Conservation (phyloP, 352 stramenopile species). For the Globisporangium megalacanthum region DNA sequence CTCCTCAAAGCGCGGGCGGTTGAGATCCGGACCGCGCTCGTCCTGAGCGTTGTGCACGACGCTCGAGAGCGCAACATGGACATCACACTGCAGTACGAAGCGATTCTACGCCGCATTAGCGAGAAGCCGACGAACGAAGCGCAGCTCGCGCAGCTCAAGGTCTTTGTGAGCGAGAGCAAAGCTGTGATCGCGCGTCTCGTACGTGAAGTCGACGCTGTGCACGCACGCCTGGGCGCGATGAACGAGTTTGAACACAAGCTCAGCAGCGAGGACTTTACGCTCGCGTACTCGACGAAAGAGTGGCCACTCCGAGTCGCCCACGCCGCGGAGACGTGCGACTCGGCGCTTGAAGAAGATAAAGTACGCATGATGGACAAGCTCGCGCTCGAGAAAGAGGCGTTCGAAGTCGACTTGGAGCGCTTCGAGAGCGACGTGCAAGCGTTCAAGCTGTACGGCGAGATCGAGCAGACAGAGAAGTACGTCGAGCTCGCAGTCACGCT, state of each 20-base stretch:
- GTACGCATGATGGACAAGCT: slow-evolving; percentile 93
- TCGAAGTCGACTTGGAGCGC: slow-evolving; percentile 77
- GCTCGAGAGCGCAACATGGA: slow-evolving; percentile 78
- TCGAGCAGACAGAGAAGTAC: slow-evolving; percentile 87
- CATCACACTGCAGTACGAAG: slow-evolving; percentile 86
- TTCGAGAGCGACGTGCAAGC: slow-evolving; percentile 87
- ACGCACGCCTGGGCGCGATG: slow-evolving; percentile 65
- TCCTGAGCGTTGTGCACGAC: slow-evolving; percentile 78
- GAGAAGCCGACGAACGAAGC: slow-evolving; percentile 92
- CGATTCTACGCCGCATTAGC: slow-evolving; percentile 85
- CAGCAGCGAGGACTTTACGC: slow-evolving; percentile 83
- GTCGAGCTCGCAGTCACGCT: slow-evolving; percentile 82
- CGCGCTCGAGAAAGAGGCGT: slow-evolving; percentile 87
- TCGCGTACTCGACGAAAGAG: slow-evolving; percentile 88
- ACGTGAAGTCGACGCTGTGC: slow-evolving; percentile 69
- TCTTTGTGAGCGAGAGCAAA: slow-evolving; percentile 86
- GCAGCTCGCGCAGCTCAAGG: slow-evolving; percentile 85
- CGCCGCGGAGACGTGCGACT: slow-evolving; percentile 81
- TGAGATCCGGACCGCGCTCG: slow-evolving; percentile 68
- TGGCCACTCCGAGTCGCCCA: slow-evolving; percentile 79
- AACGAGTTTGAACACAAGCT: slow-evolving; percentile 84
- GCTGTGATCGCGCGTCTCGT: slow-evolving; percentile 68
- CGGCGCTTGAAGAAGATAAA: slow-evolving; percentile 89
- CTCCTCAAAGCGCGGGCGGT: slow-evolving; percentile 64
- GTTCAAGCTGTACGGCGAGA: slow-evolving; percentile 87